phyloP scores from a whole-genome alignment of 345 rosid genomes.

The Adansonia digitata region DNA sequence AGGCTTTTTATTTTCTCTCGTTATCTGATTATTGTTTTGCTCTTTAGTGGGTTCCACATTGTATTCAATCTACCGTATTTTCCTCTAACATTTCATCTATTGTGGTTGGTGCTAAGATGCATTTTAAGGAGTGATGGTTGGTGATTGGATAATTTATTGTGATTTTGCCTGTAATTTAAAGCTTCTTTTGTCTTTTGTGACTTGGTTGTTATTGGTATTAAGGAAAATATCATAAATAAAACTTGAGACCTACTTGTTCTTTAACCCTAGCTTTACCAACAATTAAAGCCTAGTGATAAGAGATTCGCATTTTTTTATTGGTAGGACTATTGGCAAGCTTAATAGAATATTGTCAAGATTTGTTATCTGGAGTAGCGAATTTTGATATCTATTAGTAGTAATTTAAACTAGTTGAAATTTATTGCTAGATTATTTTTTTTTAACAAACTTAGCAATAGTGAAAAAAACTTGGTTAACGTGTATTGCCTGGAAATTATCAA shows the following conservation, averaged over 20 bases:
- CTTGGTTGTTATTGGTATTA: neutral
- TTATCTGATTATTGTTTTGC: neutral
- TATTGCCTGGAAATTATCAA: neutral
- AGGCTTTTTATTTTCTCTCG: neutral
- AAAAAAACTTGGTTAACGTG: neutral
- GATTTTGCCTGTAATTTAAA: neutral
- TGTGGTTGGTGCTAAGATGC: neutral
- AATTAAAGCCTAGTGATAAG: neutral
- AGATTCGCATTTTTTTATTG: neutral
- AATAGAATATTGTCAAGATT: too few species aligned
- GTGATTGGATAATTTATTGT: neutral
- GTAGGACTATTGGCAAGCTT: neutral
- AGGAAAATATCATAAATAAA: neutral
- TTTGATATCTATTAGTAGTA: neutral
- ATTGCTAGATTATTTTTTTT: neutral
- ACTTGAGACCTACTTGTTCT: neutral
- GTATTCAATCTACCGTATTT: neutral
- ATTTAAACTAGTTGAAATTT: neutral
- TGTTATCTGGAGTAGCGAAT: neutral
- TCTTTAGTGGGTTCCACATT: neutral
- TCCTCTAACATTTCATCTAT: neutral
- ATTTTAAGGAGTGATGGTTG: slow-evolving; percentile 1
- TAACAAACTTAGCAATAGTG: too few species aligned
- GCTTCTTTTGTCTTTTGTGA: neutral
- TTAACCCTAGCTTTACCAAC: neutral